These are phyloP conservation scores for Aspergillus cristatus DNA, from an alignment of 495 filamentous ascomycete genomes.

Conservation along the genomic window DNA sequence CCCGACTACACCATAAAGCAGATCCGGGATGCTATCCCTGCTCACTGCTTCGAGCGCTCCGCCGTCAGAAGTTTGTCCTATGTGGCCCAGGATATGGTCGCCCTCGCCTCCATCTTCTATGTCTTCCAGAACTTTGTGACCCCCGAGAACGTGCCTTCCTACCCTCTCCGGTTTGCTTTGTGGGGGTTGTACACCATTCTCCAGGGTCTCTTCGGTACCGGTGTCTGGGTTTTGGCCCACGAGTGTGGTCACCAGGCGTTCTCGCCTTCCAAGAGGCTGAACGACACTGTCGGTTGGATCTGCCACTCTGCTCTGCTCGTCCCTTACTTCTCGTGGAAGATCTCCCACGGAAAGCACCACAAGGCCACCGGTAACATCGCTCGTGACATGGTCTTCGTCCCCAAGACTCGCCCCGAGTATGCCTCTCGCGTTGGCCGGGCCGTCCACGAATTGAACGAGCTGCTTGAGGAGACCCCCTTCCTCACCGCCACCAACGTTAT, in stretches of 20 bases:
- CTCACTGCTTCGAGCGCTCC: conserved; percentile 59
- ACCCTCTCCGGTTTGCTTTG: conserved; percentile 33
- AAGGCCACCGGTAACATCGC: conserved; percentile 93
- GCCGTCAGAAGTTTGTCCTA: conserved; percentile 50
- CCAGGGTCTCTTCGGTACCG: conserved; percentile 58
- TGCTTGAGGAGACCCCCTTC: conserved; percentile 91
- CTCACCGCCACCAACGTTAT: conserved; percentile 62
- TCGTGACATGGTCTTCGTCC: conserved; percentile 96
- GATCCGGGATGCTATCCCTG: conserved; percentile 52
- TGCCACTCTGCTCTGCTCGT: conserved; percentile 75
- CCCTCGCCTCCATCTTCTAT: conserved; percentile 49
- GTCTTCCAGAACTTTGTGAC: conserved; percentile 59
- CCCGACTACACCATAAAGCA: conserved; percentile 66
- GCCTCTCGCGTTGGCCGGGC: conserved; percentile 60
- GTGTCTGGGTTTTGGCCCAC: conserved; percentile 64
- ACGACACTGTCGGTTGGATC: conserved; percentile 80
- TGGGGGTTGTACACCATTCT: conserved; percentile 57
- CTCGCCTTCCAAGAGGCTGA: conserved; percentile 68
- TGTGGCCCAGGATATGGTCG: conserved; percentile 51
- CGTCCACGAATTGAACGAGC: conserved; percentile 71
- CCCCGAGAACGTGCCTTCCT: conserved; percentile 49
- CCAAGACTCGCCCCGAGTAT: conserved; percentile 70
- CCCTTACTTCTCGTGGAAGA: conserved; percentile 90
- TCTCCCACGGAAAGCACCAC: conserved; percentile 89
- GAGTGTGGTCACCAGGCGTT: conserved; percentile 75